Evolutionary conservation across 106 monocot species (phyloP).

Genomic region (Iris macrosiphon): DNA sequence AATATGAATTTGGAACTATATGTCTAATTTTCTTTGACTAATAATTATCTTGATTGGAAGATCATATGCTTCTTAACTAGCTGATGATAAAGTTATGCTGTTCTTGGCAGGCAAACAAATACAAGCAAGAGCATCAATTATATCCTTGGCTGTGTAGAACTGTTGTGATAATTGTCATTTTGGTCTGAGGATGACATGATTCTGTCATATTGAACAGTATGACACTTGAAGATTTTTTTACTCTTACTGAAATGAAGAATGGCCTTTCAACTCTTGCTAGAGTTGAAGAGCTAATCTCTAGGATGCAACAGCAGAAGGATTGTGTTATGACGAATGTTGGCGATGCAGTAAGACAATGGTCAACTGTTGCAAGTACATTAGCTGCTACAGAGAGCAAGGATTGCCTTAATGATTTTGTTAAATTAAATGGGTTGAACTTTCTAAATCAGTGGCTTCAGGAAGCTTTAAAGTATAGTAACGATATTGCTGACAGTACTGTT

Average conservation of each 20-base stretch:
- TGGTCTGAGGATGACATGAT: neutral
- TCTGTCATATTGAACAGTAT: constrained; percentile 24
- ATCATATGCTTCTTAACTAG: too few species aligned
- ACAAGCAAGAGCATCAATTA: too few species aligned
- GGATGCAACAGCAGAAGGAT: constrained; percentile 47
- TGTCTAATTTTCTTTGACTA: too few species aligned
- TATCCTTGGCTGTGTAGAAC: neutral
- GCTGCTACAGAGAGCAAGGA: constrained; percentile 51
- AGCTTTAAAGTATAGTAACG: constrained; percentile 26
- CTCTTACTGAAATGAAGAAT: constrained; percentile 83
- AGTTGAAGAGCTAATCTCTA: constrained; percentile 67
- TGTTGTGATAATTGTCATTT: too few species aligned
- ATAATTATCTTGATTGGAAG: too few species aligned
- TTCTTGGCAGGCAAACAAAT: too few species aligned
- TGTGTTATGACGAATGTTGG: constrained; percentile 18
- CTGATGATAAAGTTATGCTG: too few species aligned
- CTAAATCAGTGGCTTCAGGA: constrained; percentile 61
- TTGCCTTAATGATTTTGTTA: constrained; percentile 64
- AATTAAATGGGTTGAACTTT: constrained; percentile 56
- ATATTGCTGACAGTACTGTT: constrained; percentile 9
- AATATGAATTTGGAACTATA: too few species aligned
- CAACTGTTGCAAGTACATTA: constrained; percentile 41
- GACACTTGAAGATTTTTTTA: constrained; percentile 75
- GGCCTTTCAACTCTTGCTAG: constrained; percentile 55
- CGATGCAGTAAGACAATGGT: constrained; percentile 75